These are phyloP conservation scores for Leccinellum rugosiceps DNA, from an alignment of 768 basidiomycete genomes.

Conservation along the genomic window DNA sequence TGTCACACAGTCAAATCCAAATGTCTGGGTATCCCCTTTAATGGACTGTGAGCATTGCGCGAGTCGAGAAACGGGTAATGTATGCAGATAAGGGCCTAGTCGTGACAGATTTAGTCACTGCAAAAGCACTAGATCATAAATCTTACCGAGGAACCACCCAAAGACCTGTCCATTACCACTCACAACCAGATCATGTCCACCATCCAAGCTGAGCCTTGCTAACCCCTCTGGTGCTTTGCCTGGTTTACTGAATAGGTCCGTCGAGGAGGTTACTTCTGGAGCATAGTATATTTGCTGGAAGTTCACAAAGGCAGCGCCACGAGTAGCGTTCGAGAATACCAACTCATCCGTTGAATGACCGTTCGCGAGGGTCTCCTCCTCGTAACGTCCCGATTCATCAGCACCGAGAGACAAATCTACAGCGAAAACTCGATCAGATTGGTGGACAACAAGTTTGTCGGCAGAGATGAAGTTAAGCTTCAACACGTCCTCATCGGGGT, in stretches of 20 bases:
- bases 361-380: constrained; percentile 45
- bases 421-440: constrained; percentile 45
- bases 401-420: constrained; percentile 48
- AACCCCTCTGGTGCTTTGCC: constrained; percentile 61
- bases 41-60: constrained; percentile 47
- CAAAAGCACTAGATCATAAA: neutral
- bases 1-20: constrained; percentile 63
- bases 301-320: constrained; percentile 62
- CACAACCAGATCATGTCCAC: constrained; percentile 68
- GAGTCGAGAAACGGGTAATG: constrained; percentile 53
- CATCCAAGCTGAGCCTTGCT: constrained; percentile 64
- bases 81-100: constrained; percentile 39
- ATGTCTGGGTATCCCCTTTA: constrained; percentile 46
- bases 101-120: neutral
- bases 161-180: constrained; percentile 60
- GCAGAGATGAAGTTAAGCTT: constrained; percentile 57
- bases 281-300: constrained; percentile 65
- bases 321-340: constrained; percentile 39
- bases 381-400: constrained; percentile 46
- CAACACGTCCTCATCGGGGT: constrained; percentile 36
- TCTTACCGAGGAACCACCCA: constrained; percentile 72
- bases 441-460: constrained; percentile 59
- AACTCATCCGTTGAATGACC: constrained; percentile 61
- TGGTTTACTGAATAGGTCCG: constrained; percentile 66
- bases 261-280: constrained; percentile 40